A percentile compares a stretch with the other conserved stretches of the same genome.
Evolutionary conservation across 2,329 filamentous ascomycete species (phyloP).

Genomic region (Leptographium lundbergii): DNA sequence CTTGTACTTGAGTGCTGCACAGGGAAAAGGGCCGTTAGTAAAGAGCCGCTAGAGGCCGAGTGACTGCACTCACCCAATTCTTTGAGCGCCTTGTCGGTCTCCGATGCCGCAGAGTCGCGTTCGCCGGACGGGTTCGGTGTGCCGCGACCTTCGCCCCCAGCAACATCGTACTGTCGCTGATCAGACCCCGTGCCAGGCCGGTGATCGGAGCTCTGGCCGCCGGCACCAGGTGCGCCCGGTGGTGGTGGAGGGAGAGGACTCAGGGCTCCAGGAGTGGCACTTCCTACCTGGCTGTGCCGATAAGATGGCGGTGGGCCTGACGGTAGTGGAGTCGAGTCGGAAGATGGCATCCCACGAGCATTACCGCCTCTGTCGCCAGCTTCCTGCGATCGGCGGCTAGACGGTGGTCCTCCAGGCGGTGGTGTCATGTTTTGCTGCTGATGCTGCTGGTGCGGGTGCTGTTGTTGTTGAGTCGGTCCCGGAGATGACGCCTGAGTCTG

Average conservation of each 20-base stretch:
- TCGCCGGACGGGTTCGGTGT: conserved; percentile 40
- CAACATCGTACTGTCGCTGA: conserved; percentile 31
- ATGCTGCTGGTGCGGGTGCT: conserved; percentile 3
- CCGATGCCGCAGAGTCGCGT: conserved; percentile 22
- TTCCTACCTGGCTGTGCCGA: conserved; percentile 32
- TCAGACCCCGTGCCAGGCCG: conserved; percentile 12
- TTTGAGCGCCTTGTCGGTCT: conserved; percentile 43
- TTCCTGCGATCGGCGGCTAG: conserved; percentile 35
- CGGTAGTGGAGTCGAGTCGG: conserved; percentile 24
- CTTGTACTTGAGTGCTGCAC: conserved; percentile 65
- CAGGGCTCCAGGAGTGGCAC: conserved; percentile 19
- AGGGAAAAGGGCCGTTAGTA: conserved; percentile 1
- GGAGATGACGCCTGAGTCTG: not conserved
- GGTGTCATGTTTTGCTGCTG: conserved; percentile 32
- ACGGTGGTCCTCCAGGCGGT: conserved; percentile 26
- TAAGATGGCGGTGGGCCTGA: conserved; percentile 38
- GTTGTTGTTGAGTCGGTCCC: not conserved
- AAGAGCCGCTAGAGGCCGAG: not conserved
- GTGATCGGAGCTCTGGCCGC: conserved; percentile 19
- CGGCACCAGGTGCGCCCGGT: conserved; percentile 17
- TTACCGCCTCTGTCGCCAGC: conserved; percentile 27
- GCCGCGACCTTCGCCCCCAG: conserved; percentile 37
- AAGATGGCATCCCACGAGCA: conserved; percentile 19
- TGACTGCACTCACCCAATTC: conserved; percentile 35
- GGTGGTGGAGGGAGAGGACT: conserved; percentile 26